These are phyloP conservation scores for Salinomyces thailandicus DNA, from an alignment of 2,329 filamentous ascomycete genomes.

Conservation along the genomic window DNA sequence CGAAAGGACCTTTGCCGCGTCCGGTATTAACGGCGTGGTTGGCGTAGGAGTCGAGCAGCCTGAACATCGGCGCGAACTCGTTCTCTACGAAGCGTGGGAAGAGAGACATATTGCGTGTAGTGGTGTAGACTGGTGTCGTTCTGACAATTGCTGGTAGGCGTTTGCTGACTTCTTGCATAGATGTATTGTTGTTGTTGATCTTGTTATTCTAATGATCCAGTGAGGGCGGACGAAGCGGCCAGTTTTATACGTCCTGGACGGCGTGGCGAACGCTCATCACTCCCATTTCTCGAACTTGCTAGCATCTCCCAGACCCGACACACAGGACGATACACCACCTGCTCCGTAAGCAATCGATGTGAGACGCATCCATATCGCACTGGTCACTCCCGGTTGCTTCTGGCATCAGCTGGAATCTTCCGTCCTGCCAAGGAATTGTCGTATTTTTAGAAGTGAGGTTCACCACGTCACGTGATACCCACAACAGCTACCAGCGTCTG, in stretches of 20 bases:
- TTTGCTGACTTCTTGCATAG: slow-evolving; percentile 9
- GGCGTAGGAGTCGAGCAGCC: slow-evolving; percentile 38
- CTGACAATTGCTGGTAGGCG: slow-evolving; percentile 22
- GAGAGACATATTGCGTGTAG: slow-evolving; percentile 27
- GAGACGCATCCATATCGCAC: neutral
- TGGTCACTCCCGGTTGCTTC: neutral
- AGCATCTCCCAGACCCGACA: neutral
- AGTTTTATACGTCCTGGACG: slow-evolving; percentile 2
- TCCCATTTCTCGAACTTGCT: neutral
- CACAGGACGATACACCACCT: neutral
- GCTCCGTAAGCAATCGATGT: neutral
- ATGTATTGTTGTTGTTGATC: slow-evolving; percentile 1
- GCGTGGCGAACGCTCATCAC: neutral
- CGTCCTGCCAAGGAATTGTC: no score
- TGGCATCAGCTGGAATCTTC: neutral
- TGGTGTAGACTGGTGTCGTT: slow-evolving; percentile 12
- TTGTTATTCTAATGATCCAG: slow-evolving; percentile 5
- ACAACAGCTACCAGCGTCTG: no score
- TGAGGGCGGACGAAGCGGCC: neutral
- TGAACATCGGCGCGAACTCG: slow-evolving; percentile 35
- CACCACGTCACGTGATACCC: no score
- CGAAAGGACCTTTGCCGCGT: slow-evolving; percentile 3
- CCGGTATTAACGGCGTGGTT: slow-evolving; percentile 22
- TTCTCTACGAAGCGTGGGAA: slow-evolving; percentile 27
- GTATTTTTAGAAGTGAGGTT: no score